Percentiles rank a stretch among this genome's conserved stretches.
Evolutionary conservation across 192 early-diverging fungal genomes (phyloP).

Genomic region (Phlyctochytrium arcticum): DNA sequence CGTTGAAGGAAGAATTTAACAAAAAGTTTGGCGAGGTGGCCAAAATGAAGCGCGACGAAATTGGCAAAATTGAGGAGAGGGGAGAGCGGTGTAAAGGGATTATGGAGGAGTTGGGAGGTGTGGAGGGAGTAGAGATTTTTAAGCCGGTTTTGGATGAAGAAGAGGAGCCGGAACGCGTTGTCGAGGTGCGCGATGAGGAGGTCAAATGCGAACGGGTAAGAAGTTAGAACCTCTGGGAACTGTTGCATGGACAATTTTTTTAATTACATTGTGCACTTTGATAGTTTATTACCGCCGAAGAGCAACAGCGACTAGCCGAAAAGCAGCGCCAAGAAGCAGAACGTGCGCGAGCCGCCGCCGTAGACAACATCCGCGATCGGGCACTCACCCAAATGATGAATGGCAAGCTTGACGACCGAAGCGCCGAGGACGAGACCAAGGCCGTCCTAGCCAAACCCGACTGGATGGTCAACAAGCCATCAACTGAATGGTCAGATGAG

Average conservation of each 20-base stretch:
- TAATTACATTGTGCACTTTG: not conserved
- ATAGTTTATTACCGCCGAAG: constrained; percentile 53
- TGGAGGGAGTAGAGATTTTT: constrained; percentile 31
- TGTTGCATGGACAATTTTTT: not conserved
- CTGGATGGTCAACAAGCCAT: constrained; percentile 57
- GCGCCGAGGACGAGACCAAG: constrained; percentile 46
- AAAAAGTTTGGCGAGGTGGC: constrained; percentile 41
- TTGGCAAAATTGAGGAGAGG: constrained; percentile 56
- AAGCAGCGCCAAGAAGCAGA: constrained; percentile 45
- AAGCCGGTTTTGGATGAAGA: constrained; percentile 50
- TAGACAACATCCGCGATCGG: constrained; percentile 52
- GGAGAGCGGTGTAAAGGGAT: constrained; percentile 51
- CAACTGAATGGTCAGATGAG: constrained; percentile 54
- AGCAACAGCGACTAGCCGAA: constrained; percentile 35
- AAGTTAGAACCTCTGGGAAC: constrained; percentile 16
- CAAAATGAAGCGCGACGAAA: constrained; percentile 48
- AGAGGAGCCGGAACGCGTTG: constrained; percentile 53
- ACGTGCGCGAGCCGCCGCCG: constrained; percentile 27
- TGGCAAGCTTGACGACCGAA: constrained; percentile 51
- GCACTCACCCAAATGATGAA: constrained; percentile 60
- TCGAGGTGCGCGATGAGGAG: constrained; percentile 51
- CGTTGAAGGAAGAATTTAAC: constrained; percentile 40
- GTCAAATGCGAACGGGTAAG: constrained; percentile 50
- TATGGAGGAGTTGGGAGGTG: constrained; percentile 36
- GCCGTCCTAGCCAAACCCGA: constrained; percentile 47